phyloP scores from a whole-genome alignment of 768 basidiomycete genomes.

The Leucosporidium yakuticum region DNA sequence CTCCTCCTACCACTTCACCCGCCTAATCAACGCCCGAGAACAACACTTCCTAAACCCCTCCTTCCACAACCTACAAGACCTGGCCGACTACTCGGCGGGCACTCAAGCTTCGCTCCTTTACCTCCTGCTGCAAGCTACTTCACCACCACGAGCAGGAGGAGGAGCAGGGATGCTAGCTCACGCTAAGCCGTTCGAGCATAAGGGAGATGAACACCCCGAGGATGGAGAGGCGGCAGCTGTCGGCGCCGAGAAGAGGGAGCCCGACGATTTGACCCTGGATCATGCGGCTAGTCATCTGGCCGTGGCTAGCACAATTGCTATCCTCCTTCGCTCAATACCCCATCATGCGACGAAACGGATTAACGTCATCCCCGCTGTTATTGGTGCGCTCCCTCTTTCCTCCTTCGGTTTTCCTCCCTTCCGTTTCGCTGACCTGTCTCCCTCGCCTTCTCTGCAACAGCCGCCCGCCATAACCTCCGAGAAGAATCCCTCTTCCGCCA shows the following conservation, averaged over 20 bases:
- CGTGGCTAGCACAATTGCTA: constrained; percentile 25
- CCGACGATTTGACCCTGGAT: constrained; percentile 29
- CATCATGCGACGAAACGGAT: constrained; percentile 21
- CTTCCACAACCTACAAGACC: constrained; percentile 28
- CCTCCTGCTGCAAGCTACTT: constrained; percentile 27
- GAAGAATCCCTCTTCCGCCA: constrained; percentile 30
- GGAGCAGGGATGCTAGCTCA: constrained; percentile 4
- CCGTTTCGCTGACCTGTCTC: neutral
- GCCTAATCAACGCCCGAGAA: constrained; percentile 32
- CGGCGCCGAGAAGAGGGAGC: constrained; percentile 2
- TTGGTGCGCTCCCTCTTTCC: constrained; percentile 10
- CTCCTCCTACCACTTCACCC: constrained; percentile 34
- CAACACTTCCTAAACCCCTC: constrained; percentile 31
- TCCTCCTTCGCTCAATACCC: constrained; percentile 28
- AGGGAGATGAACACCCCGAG: constrained; percentile 19
- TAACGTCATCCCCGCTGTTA: constrained; percentile 31
- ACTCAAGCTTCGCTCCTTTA: constrained; percentile 30
- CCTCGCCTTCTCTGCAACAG: neutral
- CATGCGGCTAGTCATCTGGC: constrained; percentile 32
- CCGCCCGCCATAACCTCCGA: constrained; percentile 9
- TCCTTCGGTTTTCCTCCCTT: too few species aligned
- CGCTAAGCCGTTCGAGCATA: constrained; percentile 27
- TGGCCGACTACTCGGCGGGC: constrained; percentile 32
- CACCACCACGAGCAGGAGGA: neutral
- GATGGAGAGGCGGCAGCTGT: neutral